phyloP scores from a whole-genome alignment of 2,329 filamentous ascomycete species.

The Thermoascus crustaceus region DNA sequence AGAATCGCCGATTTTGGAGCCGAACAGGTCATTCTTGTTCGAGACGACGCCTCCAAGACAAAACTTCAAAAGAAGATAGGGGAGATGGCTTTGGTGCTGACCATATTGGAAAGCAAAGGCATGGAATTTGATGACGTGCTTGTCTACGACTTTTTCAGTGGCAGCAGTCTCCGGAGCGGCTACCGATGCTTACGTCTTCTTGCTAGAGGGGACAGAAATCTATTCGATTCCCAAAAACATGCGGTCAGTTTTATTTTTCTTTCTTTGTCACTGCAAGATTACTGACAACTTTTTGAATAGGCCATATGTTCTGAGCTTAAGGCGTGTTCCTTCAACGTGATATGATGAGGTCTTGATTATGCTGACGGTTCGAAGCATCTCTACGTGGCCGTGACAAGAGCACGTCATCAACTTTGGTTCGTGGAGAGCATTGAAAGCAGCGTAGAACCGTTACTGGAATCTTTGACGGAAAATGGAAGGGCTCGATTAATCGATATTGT shows the following conservation, averaged over 20 bases:
- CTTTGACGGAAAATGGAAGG: constrained; percentile 6
- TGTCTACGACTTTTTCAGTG: constrained; percentile 22
- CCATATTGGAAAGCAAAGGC: constrained; percentile 26
- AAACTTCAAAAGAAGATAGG: constrained; percentile 17
- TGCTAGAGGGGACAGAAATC: not conserved
- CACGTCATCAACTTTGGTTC: constrained; percentile 16
- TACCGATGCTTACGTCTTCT: constrained; percentile 14
- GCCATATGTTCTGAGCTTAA: not conserved
- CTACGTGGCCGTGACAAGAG: constrained; percentile 24
- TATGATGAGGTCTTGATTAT: constrained; percentile 2
- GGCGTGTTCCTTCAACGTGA: not conserved
- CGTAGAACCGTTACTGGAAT: constrained; percentile 9
- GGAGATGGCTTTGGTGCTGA: constrained; percentile 21
- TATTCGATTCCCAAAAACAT: constrained; percentile 16
- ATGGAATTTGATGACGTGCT: constrained; percentile 32
- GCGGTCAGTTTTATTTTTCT: constrained; percentile 4
- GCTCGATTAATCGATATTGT: constrained; percentile 12
- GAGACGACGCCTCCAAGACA: constrained; percentile 20
- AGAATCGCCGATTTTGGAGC: constrained; percentile 21
- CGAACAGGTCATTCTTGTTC: constrained; percentile 27
- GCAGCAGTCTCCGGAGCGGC: constrained; percentile 13
- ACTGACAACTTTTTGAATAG: not conserved
- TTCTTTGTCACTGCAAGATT: not conserved
- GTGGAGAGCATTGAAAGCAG: constrained; percentile 14
- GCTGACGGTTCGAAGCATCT: constrained; percentile 14